Evolutionary conservation across 768 basidiomycete species (phyloP).

Genomic region (Mycena latifolia): DNA sequence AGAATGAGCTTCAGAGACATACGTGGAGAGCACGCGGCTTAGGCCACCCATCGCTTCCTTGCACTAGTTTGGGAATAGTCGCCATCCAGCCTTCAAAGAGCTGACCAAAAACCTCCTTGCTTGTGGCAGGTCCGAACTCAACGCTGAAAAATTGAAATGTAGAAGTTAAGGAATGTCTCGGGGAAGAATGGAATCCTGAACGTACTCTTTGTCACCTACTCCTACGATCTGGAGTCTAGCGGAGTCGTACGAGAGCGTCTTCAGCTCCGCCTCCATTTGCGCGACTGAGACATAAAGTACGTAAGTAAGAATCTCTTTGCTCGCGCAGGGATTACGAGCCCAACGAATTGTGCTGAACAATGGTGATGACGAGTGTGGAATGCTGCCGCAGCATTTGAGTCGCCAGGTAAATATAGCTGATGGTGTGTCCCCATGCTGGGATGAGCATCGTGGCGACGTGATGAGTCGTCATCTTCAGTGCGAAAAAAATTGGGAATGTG

Average conservation of each 20-base stretch:
- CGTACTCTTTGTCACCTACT: background rate
- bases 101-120: no score
- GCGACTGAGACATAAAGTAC: background rate
- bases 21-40: no score
- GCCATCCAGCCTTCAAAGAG: no score
- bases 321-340: background rate
- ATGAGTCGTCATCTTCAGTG: no score
- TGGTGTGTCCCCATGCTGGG: background rate
- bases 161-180: no score
- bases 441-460: slow-evolving; percentile 7
- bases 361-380: background rate
- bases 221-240: background rate
- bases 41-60: no score
- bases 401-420: slow-evolving; percentile 2
- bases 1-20: no score
- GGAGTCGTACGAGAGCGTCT: background rate
- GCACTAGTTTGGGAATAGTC: no score
- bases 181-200: background rate
- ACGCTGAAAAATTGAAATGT: no score
- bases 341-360: background rate
- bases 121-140: no score
- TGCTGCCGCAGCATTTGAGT: background rate
- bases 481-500: no score
- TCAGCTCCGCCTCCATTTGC: background rate
- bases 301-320: background rate